Evolutionary conservation across 805 yeast species (phyloP), one percentile per base, ranked within the genome.

Genomic region (Brettanomyces naardenensis): DNA sequence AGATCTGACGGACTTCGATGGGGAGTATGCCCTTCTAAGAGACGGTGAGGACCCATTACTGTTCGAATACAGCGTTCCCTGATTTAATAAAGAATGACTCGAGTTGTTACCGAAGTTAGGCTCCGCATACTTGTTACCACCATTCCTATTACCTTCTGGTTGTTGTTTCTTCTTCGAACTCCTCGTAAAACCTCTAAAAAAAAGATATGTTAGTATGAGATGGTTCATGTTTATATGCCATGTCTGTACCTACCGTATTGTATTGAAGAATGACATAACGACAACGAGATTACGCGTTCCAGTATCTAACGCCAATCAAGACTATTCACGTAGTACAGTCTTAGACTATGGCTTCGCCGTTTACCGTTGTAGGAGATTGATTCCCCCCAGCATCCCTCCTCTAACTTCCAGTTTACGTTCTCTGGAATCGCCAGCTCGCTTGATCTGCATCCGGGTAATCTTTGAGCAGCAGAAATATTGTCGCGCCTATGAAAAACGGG

Each of bases 131-230:
- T 55, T 55, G 23, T 32, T 38, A 31, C 41, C 44, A 17, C 26
- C 37, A 37, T 35, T 41, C 7, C 22, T 9, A 30, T n/a, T 13
- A 28, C 15, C 30, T 13, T 13, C n/a, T n/a, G 38, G 36, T 36
- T 54, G 58, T 30, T 50, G 49, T 41, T 59, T 61, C 49, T 61
- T 61, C 33, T 55, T 57, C 7, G 58, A 53, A 29, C 50, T 54
- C 51, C 82, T 68, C n/a, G 82, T 80, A 45, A 78, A 73, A 7
- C 82, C 79, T 54, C 77, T 71, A 40, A 26, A 14, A 27, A 17
- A n/a, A 30, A 18, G 7, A 30, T 30, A 15, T 30, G 19, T 27
- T 14, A 28, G 31, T 28, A 28, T 10, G 7, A 15, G 19, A 23
- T 23, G 9, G 11, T 23, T 23, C 13, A 9, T 23, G 27, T 9